Evolutionary conservation across 177 flowering plant species (phyloP).

Genomic region (Vitis hybrid): DNA sequence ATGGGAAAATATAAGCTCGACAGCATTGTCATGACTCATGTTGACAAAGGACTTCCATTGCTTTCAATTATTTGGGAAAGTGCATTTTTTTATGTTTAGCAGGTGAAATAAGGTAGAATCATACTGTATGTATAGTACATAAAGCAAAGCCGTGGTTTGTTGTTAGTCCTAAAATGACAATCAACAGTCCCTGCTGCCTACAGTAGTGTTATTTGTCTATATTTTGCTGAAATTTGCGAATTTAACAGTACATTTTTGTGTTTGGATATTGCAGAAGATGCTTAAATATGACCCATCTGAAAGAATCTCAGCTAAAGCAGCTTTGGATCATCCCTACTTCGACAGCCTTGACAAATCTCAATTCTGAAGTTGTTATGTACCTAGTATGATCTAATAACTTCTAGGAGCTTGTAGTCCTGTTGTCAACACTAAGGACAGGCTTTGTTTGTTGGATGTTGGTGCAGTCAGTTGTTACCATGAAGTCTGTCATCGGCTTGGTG

Average conservation of each 20-base stretch:
- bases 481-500: slow-evolving; percentile 25
- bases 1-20: too few species aligned
- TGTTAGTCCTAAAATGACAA: too few species aligned
- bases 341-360: slow-evolving; percentile 91
- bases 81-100: too few species aligned
- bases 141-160: too few species aligned
- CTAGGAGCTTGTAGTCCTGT: not conserved
- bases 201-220: not conserved
- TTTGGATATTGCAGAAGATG: slow-evolving; percentile 51
- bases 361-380: slow-evolving; percentile 37
- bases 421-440: not conserved
- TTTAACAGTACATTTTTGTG: not conserved
- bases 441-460: not conserved
- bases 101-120: too few species aligned
- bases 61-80: too few species aligned
- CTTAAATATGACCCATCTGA: slow-evolving; percentile 84
- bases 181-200: too few species aligned
- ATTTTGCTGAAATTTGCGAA: not conserved
- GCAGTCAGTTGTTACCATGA: slow-evolving; percentile 11
- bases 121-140: too few species aligned
- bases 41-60: too few species aligned
- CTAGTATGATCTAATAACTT: not conserved
- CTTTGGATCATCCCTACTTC: slow-evolving; percentile 88
- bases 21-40: too few species aligned
- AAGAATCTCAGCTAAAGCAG: slow-evolving; percentile 90